Evolutionary conservation across 768 basidiomycete genomes (phyloP), one percentile per base, ranked within the genome.

Genomic region (Peribolospora baueri): DNA sequence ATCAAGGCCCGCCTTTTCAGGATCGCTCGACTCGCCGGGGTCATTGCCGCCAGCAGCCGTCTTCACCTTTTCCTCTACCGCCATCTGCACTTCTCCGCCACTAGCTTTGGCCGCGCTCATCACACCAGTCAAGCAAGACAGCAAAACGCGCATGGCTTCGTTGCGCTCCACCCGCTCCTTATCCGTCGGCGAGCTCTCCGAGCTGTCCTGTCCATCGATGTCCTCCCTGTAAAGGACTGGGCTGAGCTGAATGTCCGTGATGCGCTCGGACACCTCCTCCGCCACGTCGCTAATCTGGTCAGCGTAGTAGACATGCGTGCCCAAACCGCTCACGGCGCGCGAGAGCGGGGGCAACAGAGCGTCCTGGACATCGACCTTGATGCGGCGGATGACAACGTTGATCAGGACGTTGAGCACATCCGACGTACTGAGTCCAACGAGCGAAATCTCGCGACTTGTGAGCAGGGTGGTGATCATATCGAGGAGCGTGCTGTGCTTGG

Each of bases 281-380:
- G 84, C 78, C 48, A 93, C 76, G 64, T 93, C 90, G 63, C 86
- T 84, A 51, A 88, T 85, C 68, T 95, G 90, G 66, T 93, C 90
- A 45, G 85, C 82, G 64, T 95, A 95, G 70, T 93, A 90, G 54
- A 91, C 79, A 63, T 91, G 87, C 8, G 81, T 78, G 42, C 86
- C 86, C 8, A 95, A 71, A 0, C 87, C 83, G 3, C 81, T 72
- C 47, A 90, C 80, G 63, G 82, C 81, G 54, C 78, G 73, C 6
- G 88, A 80, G 52, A 88, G 65, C 6, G 74, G 66, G 0, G 77
- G 73, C 8, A 95, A 69, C 7, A 86, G 70, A 5, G 71, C 57
- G 61, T 90, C 86, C 8, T 75, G 68, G 1, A 75, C 69, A 56
- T 79, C 73, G 41, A 79, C 25, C 25, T 25, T 25, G 25, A 25